Base-by-base conservation (phyloP, 1,284 basidiomycete species). In the Phenoliferia sp. region DNA sequence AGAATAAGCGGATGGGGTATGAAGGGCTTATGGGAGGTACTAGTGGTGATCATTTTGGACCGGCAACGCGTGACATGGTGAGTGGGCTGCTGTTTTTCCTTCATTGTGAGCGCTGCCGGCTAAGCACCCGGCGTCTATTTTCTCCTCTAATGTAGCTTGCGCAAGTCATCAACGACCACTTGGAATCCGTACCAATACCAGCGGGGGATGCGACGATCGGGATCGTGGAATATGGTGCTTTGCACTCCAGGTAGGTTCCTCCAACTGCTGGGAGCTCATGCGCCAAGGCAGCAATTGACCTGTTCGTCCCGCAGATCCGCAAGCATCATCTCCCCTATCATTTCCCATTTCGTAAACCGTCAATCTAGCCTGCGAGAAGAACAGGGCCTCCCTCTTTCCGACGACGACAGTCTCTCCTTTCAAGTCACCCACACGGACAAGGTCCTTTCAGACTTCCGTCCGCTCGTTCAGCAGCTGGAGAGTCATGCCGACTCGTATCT, bases 221-320 rank as follows among this genome's bases (percentile, higher is more conserved):
- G 19, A 72, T 80, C 31, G 78, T 78, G 58, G 80, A 80, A 66
- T 80, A 78, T 54, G 80, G 80, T 19, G 76, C 77, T 55, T 69
- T 79, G 59, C 77, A 79, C 59, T 69, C 67, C 29, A 28, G 69
- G 62, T 67, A 19, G 26, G 65, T 29, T 26, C 26, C 26, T 15
- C 28, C 17, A 33, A 22, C 57, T 57, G 10, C 3, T 35, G 26
- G 6, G 32, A 4, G n/a, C 2, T 26, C 3, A 26, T 34, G 3
- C 52, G n/a, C 10, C 50, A 54, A 10, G n/a, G 22, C 7, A 9
- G 7, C 10, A 26, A 26, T 26, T 59, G 28, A 39, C 16, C 26
- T 31, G 26, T 52, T 15, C 56, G 6, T 1, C 16, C 7, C 75
- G 73, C 17, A 70, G 78, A 26, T 79, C 79, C 12, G 68, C 76